Base-by-base conservation (phyloP, 768 basidiomycete species). In the Naganishia randhawae region DNA sequence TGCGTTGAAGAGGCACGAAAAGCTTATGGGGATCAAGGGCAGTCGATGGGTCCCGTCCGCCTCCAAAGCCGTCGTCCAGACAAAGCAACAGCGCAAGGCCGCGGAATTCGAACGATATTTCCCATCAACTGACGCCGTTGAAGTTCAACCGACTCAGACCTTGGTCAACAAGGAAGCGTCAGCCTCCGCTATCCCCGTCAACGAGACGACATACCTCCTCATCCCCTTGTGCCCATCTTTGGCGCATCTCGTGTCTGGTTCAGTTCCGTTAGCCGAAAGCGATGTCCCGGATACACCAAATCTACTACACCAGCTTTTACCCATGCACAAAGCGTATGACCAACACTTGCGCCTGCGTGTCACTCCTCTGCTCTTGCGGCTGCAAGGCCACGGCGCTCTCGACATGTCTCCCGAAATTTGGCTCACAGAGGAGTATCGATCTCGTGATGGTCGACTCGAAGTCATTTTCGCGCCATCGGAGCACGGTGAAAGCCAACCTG, bases 121-220 rank as follows among this genome's bases (percentile, higher is more conserved):
- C 29, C 31, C 41, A 10, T 32, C 42, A 16, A 32, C 65, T 41
- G 3, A 33, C 19, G 27, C 27, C 13, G 63, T 27, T 19, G 13
- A 48, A 3, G 22, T 32, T 37, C 45, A 22, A 35, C 32, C 22
- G 3, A 16, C 50, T 27, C 19, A 17, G 25, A 45, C 7, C 7
- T 42, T 27, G 42, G 19, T n/a, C 5, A 2, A 10, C 29, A n/a
- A 50, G 16, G 14, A 50, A 17, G n/a, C 16, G 17, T 10, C 19
- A 6, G 53, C 39, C 32, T 33, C 54, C 6, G 50, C 17, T 17
- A 4, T 13, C 8, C 19, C n/a, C 22, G 14, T n/a, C 27, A 33
- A 29, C 19, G 29, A 22, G 53, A 67, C 66, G 66, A 67, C 66
- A 7, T 67, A 67, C 25, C 66, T 67, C 17, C 53, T 67, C 39